These are phyloP conservation scores for Diaporthe vexans DNA, from an alignment of 2,329 filamentous ascomycete genomes.

Conservation along the genomic window DNA sequence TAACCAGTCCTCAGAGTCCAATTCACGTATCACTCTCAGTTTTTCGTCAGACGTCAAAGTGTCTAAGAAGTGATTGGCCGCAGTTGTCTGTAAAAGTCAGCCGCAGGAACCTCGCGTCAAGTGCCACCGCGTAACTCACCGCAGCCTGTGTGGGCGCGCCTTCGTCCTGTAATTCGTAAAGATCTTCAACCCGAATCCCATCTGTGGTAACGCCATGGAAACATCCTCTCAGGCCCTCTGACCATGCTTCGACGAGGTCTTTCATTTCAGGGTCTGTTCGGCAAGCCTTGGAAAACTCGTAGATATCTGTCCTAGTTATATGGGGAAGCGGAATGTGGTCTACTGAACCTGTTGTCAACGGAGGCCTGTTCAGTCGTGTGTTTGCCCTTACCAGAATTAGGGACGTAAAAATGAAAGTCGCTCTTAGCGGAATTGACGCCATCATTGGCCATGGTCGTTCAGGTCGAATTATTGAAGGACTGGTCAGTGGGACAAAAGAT, in stretches of 20 bases:
- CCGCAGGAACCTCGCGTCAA: neutral
- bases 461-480: neutral
- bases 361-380: neutral
- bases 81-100: neutral
- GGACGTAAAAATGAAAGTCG: neutral
- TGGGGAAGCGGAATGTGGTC: neutral
- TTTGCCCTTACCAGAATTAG: neutral
- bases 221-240: neutral
- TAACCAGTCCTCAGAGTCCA: neutral
- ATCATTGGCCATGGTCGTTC: neutral
- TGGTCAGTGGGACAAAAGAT: neutral
- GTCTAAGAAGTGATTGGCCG: neutral
- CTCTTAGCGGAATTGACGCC: neutral
- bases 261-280: neutral
- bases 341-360: neutral
- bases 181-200: neutral
- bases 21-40: neutral
- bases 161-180: conserved; percentile 1
- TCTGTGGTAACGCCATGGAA: neutral
- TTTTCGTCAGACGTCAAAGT: neutral
- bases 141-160: neutral
- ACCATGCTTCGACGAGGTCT: conserved; percentile 2
- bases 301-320: neutral
- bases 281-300: neutral
- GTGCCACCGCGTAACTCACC: neutral